Percentiles rank a stretch among this genome's conserved stretches.
These are phyloP conservation scores for Mrakia frigida DNA, from an alignment of 768 basidiomycete species.

Conservation along the genomic window DNA sequence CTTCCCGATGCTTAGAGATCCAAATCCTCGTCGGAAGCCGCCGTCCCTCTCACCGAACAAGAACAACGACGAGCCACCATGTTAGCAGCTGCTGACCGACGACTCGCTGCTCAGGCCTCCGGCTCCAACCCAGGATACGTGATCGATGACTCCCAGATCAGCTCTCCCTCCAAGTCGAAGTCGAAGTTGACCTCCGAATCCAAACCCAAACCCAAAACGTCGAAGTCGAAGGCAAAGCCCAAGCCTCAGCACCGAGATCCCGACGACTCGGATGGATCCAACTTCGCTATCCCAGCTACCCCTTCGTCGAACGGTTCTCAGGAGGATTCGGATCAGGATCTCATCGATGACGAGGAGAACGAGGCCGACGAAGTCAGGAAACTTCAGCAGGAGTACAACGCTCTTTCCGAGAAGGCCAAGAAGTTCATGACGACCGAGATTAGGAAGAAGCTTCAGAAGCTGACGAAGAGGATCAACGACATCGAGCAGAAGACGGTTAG, in stretches of 20 bases:
- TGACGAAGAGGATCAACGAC: slow-evolving; percentile 23
- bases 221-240: background rate
- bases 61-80: background rate
- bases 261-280: background rate
- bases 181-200: too few species aligned
- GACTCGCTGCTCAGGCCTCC: slow-evolving; percentile 11
- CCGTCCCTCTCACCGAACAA: background rate
- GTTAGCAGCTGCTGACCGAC: slow-evolving; percentile 7
- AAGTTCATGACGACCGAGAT: background rate
- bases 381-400: slow-evolving; percentile 2
- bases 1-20: background rate
- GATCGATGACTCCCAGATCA: slow-evolving; percentile 3
- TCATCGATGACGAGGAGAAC: background rate
- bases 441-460: background rate
- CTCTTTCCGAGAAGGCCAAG: background rate
- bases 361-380: background rate
- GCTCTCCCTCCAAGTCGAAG: background rate
- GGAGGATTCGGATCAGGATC: background rate
- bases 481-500: slow-evolving; percentile 26
- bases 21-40: background rate
- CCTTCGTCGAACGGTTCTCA: background rate
- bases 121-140: slow-evolving; percentile 7
- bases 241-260: slow-evolving; percentile 14
- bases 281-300: background rate
- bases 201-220: background rate